Conservation (phyloP, 2,329 filamentous ascomycete genomes). For the Pseudocercospora pini-densiflorae region DNA sequence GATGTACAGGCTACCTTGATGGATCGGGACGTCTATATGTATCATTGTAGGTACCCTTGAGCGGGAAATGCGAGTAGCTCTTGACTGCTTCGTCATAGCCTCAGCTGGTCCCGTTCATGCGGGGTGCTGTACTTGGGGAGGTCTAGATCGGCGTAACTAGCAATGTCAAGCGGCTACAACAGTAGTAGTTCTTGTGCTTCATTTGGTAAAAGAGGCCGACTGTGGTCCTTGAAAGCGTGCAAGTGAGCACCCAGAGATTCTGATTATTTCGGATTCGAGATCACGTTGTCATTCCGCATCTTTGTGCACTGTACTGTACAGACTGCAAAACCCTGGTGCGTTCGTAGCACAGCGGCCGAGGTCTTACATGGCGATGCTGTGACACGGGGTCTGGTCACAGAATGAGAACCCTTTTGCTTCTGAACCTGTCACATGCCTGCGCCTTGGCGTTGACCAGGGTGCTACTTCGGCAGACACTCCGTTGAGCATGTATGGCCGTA, state of each 20-base stretch:
- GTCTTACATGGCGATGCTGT: background rate
- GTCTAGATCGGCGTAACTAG: background rate
- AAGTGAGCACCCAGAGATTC: too few relatives aligned
- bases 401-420: background rate
- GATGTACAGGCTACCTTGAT: background rate
- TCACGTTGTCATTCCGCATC: background rate
- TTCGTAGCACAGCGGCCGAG: background rate
- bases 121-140: background rate
- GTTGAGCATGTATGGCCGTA: background rate
- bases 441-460: constrained; percentile 1
- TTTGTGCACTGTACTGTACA: background rate
- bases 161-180: background rate
- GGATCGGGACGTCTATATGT: background rate
- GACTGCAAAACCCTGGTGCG: background rate
- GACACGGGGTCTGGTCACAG: background rate
- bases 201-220: background rate
- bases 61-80: background rate
- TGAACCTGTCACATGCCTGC: background rate
- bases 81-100: constrained; percentile 2
- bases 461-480: background rate
- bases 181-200: background rate
- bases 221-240: background rate
- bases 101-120: background rate
- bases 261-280: background rate
- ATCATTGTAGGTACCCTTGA: background rate